These are phyloP conservation scores for Trichosanthes cucumerina DNA, from an alignment of 306 rosid species.

Conservation along the genomic window DNA sequence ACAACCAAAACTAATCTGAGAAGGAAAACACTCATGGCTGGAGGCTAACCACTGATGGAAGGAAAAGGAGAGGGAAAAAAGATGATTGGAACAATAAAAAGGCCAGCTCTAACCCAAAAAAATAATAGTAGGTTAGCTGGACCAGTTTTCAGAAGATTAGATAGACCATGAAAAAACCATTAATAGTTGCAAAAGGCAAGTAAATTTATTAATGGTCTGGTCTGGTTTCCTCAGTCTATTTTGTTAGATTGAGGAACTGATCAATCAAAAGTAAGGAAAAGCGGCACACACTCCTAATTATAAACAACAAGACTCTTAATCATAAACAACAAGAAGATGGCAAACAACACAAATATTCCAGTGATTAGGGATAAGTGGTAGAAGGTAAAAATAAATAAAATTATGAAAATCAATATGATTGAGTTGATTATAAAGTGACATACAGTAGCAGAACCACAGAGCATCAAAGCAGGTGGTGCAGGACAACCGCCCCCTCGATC, in stretches of 20 bases:
- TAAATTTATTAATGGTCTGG: not conserved
- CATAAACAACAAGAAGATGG: not conserved
- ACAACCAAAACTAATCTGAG: too few species aligned
- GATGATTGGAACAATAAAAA: too few species aligned
- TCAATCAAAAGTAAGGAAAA: not conserved
- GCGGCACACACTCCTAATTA: not conserved
- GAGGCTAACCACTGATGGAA: too few species aligned
- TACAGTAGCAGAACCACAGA: slow-evolving; percentile 90
- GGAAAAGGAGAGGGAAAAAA: too few species aligned
- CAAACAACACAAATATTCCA: not conserved
- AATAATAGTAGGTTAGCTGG: not conserved
- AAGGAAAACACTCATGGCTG: too few species aligned
- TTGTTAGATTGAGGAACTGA: not conserved
- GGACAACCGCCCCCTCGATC: slow-evolving; percentile 27
- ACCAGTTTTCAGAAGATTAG: not conserved
- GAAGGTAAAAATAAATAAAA: not conserved
- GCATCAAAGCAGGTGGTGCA: slow-evolving; percentile 57
- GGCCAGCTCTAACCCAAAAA: not conserved
- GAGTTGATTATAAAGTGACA: not conserved
- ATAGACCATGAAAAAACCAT: not conserved
- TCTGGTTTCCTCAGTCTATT: not conserved
- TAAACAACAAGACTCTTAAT: not conserved
- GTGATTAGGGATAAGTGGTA: not conserved
- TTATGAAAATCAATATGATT: not conserved
- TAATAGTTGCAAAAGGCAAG: not conserved